Percentiles rank a stretch among this genome's conserved stretches.
These are phyloP conservation scores for Fusarium sp. DNA, from an alignment of 2,329 filamentous ascomycete genomes.

Conservation along the genomic window DNA sequence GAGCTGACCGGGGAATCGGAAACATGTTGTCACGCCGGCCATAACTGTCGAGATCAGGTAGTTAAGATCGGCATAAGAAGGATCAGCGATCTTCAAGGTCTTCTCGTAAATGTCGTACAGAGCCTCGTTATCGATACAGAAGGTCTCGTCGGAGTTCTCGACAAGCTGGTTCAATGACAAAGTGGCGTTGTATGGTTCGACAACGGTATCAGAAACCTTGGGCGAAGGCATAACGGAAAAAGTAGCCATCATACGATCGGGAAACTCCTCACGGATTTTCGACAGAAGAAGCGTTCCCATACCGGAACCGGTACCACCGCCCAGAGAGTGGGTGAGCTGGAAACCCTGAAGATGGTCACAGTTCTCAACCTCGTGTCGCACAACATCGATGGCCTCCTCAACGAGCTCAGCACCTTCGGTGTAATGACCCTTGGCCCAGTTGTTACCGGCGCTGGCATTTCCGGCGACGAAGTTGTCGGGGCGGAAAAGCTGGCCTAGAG, in stretches of 20 bases:
- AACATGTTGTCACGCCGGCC: constrained; percentile 97
- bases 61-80: constrained; percentile 98
- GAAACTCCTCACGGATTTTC: constrained; percentile 99
- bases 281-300: constrained; percentile 99
- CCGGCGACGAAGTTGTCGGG: constrained; percentile 99
- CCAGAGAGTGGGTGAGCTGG: constrained; percentile 99
- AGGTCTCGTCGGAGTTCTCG: constrained; percentile 99
- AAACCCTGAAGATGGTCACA: constrained; percentile 99
- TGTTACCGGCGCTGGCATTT: constrained; percentile 99
- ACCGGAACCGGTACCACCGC: constrained; percentile 99
- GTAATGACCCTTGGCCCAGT: constrained; percentile 99
- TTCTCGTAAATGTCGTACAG: constrained; percentile 99
- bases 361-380: constrained; percentile 97
- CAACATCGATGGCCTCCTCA: constrained; percentile 96
- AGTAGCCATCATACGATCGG: constrained; percentile 99
- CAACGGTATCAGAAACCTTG: constrained; percentile 99
- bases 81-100: constrained; percentile 97
- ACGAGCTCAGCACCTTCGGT: constrained; percentile 99
- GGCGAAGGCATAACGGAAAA: constrained; percentile 99
- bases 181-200: constrained; percentile 99
- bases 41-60: constrained; percentile 99
- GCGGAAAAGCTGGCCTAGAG: constrained; percentile 98
- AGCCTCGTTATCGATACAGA: constrained; percentile 99
- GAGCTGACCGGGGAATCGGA: constrained; percentile 99
- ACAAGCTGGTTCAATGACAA: constrained; percentile 99